These are phyloP conservation scores for Metroxylon sagu DNA, from an alignment of 176 grass and related monocot genomes.

Conservation along the genomic window DNA sequence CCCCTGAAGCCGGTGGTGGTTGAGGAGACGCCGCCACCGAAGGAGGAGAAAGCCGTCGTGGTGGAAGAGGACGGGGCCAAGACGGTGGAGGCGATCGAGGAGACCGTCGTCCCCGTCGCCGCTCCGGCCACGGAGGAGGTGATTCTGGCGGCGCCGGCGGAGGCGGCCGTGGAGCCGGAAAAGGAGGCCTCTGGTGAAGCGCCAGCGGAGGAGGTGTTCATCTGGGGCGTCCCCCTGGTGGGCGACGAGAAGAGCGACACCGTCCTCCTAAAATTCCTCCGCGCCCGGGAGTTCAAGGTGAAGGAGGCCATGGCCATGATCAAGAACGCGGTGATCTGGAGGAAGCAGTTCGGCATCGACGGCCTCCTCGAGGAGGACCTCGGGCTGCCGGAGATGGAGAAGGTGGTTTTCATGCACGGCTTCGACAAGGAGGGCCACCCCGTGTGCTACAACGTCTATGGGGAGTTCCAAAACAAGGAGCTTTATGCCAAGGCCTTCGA, in stretches of 20 bases:
- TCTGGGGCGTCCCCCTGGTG: conserved; percentile 84
- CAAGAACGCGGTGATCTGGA: conserved; percentile 64
- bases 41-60: conserved; percentile 29
- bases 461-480: conserved; percentile 95
- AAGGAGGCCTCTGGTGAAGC: conserved; percentile 8
- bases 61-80: conserved; percentile 51
- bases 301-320: conserved; percentile 94
- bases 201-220: conserved; percentile 34
- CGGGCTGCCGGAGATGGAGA: conserved; percentile 60
- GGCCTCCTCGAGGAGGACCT: conserved; percentile 63
- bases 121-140: conserved; percentile 14
- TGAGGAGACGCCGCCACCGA: conserved; percentile 8
- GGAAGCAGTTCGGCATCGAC: conserved; percentile 87
- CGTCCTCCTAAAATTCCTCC: conserved; percentile 90
- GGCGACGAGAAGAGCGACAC: conserved; percentile 74
- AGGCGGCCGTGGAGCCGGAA: conserved; percentile 9
- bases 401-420: conserved; percentile 73
- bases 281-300: conserved; percentile 90
- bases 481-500: conserved; percentile 91
- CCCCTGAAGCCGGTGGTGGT: neutral
- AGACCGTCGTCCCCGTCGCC: conserved; percentile 36
- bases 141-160: neutral
- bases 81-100: conserved; percentile 52
- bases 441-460: conserved; percentile 91
- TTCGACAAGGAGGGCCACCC: conserved; percentile 67